These are phyloP conservation scores for Nicotiana benthamiana DNA, from an alignment of 257 asterid genomes.

Conservation along the genomic window DNA sequence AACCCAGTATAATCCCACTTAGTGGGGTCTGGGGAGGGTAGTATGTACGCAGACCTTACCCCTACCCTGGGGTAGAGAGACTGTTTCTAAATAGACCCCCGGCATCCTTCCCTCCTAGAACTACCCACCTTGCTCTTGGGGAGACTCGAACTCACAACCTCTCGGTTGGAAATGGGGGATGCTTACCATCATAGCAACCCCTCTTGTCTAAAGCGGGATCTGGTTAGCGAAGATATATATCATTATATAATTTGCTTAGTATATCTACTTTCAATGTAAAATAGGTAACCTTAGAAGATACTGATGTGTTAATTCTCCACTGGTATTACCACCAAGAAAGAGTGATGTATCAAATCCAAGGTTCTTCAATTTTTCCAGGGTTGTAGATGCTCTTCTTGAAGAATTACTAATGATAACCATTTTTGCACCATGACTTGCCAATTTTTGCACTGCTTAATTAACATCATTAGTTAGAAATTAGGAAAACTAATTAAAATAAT, in stretches of 20 bases:
- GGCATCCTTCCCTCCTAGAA: no score
- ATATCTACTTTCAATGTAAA: neutral
- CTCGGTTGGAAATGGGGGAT: no score
- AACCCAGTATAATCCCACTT: no score
- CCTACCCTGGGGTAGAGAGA: no score
- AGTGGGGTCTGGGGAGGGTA: no score
- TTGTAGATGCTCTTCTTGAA: conserved; percentile 77
- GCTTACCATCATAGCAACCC: no score
- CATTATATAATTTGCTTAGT: neutral
- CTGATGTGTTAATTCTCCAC: conserved; percentile 87
- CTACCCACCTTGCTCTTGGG: no score
- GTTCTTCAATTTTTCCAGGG: conserved; percentile 56
- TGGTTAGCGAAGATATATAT: no score
- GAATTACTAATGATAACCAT: conserved; percentile 87
- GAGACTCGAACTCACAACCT: no score
- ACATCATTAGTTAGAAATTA: neutral
- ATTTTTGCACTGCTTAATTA: conserved; percentile 51
- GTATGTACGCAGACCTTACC: no score
- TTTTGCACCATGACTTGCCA: conserved; percentile 73
- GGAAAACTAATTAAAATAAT: conserved; percentile 1
- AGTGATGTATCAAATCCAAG: conserved; percentile 78
- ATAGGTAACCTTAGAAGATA: conserved; percentile 50
- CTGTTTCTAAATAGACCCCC: no score
- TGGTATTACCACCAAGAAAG: conserved; percentile 76
- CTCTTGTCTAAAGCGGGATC: no score